phyloP scores from a whole-genome alignment of 2,329 filamentous ascomycete genomes.

The Aspergillus felis region DNA sequence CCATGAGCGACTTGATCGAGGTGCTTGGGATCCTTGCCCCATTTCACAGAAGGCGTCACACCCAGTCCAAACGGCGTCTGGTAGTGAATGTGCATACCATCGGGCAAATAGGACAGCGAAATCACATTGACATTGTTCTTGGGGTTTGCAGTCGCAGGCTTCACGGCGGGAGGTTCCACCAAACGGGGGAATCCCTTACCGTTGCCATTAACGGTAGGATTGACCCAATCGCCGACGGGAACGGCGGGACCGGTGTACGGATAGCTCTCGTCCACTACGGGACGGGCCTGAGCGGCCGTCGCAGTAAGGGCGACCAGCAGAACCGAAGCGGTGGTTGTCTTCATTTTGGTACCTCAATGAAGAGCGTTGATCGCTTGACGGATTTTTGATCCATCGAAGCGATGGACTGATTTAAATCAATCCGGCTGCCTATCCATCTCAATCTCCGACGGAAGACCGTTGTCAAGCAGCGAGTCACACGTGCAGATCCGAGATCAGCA shows the following conservation, averaged over 20 bases:
- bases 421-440: not conserved
- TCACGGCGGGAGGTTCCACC: conserved; percentile 49
- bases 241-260: conserved; percentile 49
- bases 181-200: conserved; percentile 51
- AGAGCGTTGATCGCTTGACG: conserved; percentile 2
- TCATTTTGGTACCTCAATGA: conserved; percentile 7
- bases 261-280: conserved; percentile 41
- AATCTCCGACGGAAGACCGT: not conserved
- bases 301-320: conserved; percentile 20
- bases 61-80: conserved; percentile 54
- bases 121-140: conserved; percentile 54
- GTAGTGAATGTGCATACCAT: conserved; percentile 51
- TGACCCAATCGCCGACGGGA: conserved; percentile 51
- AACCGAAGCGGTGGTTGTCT: conserved; percentile 15
- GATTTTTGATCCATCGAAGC: not conserved
- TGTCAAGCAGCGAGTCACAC: conserved; percentile 1
- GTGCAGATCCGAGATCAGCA: conserved; percentile 3
- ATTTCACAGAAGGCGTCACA: conserved; percentile 41
- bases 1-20: conserved; percentile 39
- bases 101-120: conserved; percentile 45
- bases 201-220: conserved; percentile 49
- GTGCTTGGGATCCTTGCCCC: conserved; percentile 35
- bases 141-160: conserved; percentile 40
- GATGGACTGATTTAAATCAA: not conserved
- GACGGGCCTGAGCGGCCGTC: conserved; percentile 17